phyloP scores from a whole-genome alignment of 208 protist genomes.

The Wallacemonas rigidus region DNA sequence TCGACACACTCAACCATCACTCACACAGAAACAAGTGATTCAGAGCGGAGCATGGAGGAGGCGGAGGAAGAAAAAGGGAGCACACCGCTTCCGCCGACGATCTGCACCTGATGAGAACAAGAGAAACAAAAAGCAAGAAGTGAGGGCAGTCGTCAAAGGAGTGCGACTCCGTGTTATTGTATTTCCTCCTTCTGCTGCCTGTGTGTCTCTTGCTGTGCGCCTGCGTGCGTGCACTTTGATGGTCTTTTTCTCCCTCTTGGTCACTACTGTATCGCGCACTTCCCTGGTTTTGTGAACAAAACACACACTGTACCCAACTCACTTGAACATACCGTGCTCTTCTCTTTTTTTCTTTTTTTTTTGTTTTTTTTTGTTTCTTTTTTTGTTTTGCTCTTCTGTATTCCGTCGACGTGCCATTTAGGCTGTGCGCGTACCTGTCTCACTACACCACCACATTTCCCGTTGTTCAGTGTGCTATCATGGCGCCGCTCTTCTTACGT shows the following conservation, averaged over 20 bases:
- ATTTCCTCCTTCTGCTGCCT: background rate
- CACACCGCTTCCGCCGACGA: background rate
- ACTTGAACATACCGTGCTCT: background rate
- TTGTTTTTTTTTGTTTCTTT: constrained; percentile 19
- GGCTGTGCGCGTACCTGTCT: background rate
- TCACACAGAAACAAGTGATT: too few relatives aligned
- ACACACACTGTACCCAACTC: too few relatives aligned
- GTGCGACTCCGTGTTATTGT: background rate
- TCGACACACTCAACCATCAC: background rate
- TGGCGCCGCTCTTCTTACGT: too few relatives aligned
- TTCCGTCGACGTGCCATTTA: constrained; percentile 12
- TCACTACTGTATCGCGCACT: too few relatives aligned
- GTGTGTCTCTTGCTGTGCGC: too few relatives aligned
- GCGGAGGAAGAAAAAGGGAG: background rate
- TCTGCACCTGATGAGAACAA: background rate
- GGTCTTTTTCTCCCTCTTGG: constrained; percentile 21
- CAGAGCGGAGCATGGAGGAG: too few relatives aligned
- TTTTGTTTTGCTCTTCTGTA: constrained; percentile 12
- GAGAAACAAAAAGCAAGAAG: background rate
- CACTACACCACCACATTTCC: too few relatives aligned
- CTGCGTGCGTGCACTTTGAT: background rate
- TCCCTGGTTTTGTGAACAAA: too few relatives aligned
- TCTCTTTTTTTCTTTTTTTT: background rate
- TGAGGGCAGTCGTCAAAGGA: background rate
- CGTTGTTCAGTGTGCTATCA: too few relatives aligned